These are phyloP conservation scores for Apocynum venetum DNA, from an alignment of 257 asterid species.

Conservation along the genomic window DNA sequence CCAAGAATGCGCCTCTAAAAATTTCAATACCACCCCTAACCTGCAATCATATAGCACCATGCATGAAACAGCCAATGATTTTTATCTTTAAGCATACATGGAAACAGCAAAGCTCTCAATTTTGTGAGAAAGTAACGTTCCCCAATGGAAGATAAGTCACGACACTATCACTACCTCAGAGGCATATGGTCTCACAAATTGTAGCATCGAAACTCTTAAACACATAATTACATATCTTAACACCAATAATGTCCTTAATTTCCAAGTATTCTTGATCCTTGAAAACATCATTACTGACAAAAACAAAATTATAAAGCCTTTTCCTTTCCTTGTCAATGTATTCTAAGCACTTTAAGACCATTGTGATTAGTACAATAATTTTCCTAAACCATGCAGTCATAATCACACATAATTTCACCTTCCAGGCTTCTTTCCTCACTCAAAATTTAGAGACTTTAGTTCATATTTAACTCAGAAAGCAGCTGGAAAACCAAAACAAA, in stretches of 20 bases:
- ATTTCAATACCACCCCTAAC: background rate
- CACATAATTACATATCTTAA: background rate
- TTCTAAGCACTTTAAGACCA: background rate
- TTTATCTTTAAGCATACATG: background rate
- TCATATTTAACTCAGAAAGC: background rate
- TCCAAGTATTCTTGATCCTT: slow-evolving; percentile 1
- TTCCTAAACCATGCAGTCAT: background rate
- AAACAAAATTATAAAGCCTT: background rate
- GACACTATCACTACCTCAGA: background rate
- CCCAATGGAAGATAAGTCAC: background rate
- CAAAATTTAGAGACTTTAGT: background rate
- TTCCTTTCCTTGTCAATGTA: background rate
- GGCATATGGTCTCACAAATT: background rate
- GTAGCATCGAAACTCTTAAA: background rate
- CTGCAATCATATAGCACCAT: background rate
- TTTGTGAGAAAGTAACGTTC: background rate
- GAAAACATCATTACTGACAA: background rate
- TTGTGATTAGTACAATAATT: background rate
- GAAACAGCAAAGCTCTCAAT: background rate
- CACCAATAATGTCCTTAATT: background rate
- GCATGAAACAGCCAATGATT: background rate
- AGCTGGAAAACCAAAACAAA: background rate
- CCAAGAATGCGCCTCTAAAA: background rate
- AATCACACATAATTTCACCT: background rate
- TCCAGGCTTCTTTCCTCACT: background rate